phyloP scores from a whole-genome alignment of 2,329 filamentous ascomycete species.

The Hypomyces perniciosus region DNA sequence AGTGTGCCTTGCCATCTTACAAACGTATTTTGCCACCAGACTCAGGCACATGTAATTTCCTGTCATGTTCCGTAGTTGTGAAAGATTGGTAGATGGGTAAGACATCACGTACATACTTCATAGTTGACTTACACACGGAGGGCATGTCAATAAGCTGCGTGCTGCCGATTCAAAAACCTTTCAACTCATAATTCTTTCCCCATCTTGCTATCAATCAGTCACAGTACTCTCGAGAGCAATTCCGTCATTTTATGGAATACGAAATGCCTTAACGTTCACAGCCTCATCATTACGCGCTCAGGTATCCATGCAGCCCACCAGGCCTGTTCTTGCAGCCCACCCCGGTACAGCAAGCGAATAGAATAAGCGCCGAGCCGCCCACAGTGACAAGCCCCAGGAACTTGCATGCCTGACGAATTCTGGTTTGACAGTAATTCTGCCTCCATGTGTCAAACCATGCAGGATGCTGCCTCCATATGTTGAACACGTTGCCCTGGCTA shows the following conservation, averaged over 20 bases:
- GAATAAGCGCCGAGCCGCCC: slow-evolving; percentile 7
- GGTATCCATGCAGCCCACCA: slow-evolving; percentile 1
- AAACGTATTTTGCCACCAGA: too few relatives aligned
- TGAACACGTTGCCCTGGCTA: neutral
- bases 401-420: slow-evolving; percentile 2
- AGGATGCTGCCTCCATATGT: neutral
- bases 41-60: too few relatives aligned
- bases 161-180: too few relatives aligned
- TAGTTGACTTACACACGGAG: too few relatives aligned
- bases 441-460: neutral
- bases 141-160: too few relatives aligned
- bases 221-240: neutral
- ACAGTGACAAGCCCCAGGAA: neutral
- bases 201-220: too few relatives aligned
- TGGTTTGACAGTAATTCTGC: neutral
- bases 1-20: too few relatives aligned
- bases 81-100: too few relatives aligned
- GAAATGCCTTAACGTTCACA: neutral
- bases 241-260: neutral
- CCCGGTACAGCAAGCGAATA: slow-evolving; percentile 1
- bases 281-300: neutral
- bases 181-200: too few relatives aligned
- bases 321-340: neutral
- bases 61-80: too few relatives aligned
- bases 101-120: too few relatives aligned